Evolutionary conservation across 2,329 filamentous ascomycete genomes (phyloP), one percentile per base, ranked within the genome.

Genomic region (Pyrenochaeta sp.): DNA sequence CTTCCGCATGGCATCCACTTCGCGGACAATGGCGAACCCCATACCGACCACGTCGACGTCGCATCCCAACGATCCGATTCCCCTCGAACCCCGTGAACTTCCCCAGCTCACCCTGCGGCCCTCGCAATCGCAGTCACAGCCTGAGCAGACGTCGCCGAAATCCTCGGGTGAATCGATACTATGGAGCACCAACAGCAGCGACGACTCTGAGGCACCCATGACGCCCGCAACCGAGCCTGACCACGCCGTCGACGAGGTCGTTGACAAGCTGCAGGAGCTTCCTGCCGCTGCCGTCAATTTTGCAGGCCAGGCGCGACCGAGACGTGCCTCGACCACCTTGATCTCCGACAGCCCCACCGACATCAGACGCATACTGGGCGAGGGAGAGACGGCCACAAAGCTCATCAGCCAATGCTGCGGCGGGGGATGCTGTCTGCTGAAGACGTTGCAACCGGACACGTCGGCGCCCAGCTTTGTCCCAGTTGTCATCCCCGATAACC

Each of bases 401-500:
- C 83, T 88, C 70, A 81, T 89, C 39, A 83, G 87, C 70, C 88
- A 86, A 61, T 84, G 85, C 69, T 90, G 87, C 77, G 87, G 87
- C 40, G 87, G 87, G 58, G 87, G 87, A 55, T 89, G 87, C 74
- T 89, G 87, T 74, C 82, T 86, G 71, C 79, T 86, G 56, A 82
- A 87, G 70, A 82, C 83, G 32, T 70, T 88, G 67, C 80, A 80
- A 39, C 75, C 82, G 6, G 77, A 83, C 57, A 80, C 79, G 4
- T 73, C 79, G 7, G 73, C 79, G 40, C 76, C 81, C 42, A 71
- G 76, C 48, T 79, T 77, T 45, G 72, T 73, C 5, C 82, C 85
- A 2, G 80, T 89, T 51, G 77, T 79, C 36, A 75, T 82, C 2
- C 93, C 94, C 1, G 88, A 95, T 76, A 98, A 96, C 70, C 85